Evolutionary conservation across 129 eudicot species (phyloP).

Genomic region (Centrapalus pauciflorus): DNA sequence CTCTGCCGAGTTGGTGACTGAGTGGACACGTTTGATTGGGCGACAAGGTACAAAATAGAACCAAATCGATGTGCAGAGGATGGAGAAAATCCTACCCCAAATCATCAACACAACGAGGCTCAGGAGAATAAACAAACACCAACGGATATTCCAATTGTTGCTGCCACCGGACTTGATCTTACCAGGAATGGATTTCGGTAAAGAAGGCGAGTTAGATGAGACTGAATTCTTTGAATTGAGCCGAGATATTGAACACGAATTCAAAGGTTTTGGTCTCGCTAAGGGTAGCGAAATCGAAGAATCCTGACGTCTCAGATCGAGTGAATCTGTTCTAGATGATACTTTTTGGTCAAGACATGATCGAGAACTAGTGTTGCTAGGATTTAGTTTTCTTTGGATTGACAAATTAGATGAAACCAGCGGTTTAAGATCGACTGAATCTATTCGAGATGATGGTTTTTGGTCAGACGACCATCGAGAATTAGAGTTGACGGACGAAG

Average conservation of each 20-base stretch:
- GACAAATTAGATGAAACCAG: slow-evolving; percentile 8
- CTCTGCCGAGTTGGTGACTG: background rate
- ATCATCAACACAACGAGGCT: slow-evolving; percentile 36
- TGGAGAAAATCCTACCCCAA: slow-evolving; percentile 48
- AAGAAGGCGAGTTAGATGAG: background rate
- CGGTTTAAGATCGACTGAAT: slow-evolving; percentile 2
- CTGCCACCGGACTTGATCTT: background rate
- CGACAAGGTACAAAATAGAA: slow-evolving; percentile 33
- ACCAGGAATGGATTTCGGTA: background rate
- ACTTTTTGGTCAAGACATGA: background rate
- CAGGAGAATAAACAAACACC: slow-evolving; percentile 36
- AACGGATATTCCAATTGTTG: slow-evolving; percentile 16
- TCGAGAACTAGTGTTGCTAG: background rate
- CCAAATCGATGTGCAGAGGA: slow-evolving; percentile 45
- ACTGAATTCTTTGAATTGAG: background rate
- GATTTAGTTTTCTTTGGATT: background rate
- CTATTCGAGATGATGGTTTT: background rate
- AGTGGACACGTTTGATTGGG: slow-evolving; percentile 7
- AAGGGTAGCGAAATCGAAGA: background rate
- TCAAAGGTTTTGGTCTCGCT: background rate
- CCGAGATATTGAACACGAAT: slow-evolving; percentile 13
- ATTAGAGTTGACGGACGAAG: slow-evolving; percentile 29
- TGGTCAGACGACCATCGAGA: slow-evolving; percentile 21
- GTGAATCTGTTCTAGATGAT: slow-evolving; percentile 1
- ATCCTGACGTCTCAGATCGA: background rate